phyloP scores from a whole-genome alignment of 345 rosid species.

The Abelmoschus esculentus region DNA sequence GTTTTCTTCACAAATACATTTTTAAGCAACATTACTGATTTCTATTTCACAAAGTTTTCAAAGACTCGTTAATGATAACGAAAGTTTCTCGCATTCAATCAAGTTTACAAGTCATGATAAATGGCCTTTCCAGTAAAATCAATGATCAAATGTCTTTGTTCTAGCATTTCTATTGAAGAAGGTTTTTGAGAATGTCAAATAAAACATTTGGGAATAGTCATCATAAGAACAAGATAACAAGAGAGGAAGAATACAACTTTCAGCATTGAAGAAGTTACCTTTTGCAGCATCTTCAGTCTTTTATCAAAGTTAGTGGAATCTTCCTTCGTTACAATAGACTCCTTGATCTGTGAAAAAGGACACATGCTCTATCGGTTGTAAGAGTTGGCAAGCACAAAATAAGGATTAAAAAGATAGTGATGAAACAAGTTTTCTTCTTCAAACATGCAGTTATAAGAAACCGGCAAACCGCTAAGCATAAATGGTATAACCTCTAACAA shows the following conservation, averaged over 20 bases:
- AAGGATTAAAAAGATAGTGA: not conserved
- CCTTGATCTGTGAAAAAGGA: slow-evolving; percentile 44
- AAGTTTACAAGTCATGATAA: not conserved
- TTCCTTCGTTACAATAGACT: slow-evolving; percentile 24
- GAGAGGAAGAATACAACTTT: not conserved
- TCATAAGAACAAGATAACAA: not conserved
- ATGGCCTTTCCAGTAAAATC: no score
- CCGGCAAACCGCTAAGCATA: not conserved
- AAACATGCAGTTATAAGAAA: not conserved
- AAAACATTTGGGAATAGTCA: no score
- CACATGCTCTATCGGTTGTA: not conserved
- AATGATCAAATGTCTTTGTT: not conserved
- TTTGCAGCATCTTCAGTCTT: slow-evolving; percentile 27
- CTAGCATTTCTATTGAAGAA: not conserved
- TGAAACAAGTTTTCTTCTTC: not conserved
- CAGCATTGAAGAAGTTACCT: slow-evolving; percentile 25
- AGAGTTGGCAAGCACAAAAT: not conserved
- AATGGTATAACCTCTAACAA: not conserved
- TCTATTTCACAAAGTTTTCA: slow-evolving; percentile 7
- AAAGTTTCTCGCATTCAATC: slow-evolving; percentile 1
- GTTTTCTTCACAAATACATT: no score
- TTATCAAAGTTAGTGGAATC: slow-evolving; percentile 22
- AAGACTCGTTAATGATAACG: not conserved
- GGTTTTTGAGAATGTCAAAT: not conserved
- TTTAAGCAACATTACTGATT: not conserved